Evolutionary conservation across 768 basidiomycete species (phyloP).

Genomic region (Pisolithus marmoratus): DNA sequence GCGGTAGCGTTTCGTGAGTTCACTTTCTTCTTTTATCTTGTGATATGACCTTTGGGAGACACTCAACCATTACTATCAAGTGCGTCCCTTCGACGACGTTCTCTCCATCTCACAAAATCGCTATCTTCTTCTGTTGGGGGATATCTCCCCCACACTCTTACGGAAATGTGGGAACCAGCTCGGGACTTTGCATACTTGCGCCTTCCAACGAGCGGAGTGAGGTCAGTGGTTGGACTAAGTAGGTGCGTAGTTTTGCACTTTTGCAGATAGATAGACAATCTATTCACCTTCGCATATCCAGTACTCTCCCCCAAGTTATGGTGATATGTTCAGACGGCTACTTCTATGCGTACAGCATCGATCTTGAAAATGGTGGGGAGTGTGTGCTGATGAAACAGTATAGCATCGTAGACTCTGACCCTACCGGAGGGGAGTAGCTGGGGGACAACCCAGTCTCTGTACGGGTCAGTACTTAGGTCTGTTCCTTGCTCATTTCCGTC

Average conservation of each 20-base stretch:
- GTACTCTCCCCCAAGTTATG: slow-evolving; percentile 95
- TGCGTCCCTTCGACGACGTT: slow-evolving; percentile 59
- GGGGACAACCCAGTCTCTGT: not conserved
- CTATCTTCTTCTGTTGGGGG: slow-evolving; percentile 77
- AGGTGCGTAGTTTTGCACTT: slow-evolving; percentile 49
- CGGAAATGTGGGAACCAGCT: slow-evolving; percentile 96
- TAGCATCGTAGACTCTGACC: slow-evolving; percentile 34
- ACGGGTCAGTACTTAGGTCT: not conserved
- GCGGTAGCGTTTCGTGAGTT: slow-evolving; percentile 48
- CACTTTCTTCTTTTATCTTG: not conserved
- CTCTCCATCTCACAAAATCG: slow-evolving; percentile 68
- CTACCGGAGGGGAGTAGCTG: slow-evolving; percentile 26
- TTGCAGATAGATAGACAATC: not conserved
- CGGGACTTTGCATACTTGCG: slow-evolving; percentile 91
- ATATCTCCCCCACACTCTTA: slow-evolving; percentile 81
- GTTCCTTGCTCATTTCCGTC: not conserved
- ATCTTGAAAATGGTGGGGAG: slow-evolving; percentile 93
- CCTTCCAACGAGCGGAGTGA: slow-evolving; percentile 69
- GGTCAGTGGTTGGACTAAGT: slow-evolving; percentile 85
- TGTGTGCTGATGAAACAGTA: slow-evolving; percentile 95
- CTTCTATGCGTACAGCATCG: slow-evolving; percentile 94
- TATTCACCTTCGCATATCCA: slow-evolving; percentile 21
- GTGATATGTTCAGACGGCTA: slow-evolving; percentile 94
- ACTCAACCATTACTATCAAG: slow-evolving; percentile 8
- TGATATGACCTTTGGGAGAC: not conserved